Percentiles rank a stretch among this genome's conserved stretches.
These are phyloP conservation scores for Ceratocystis cacaofunesta DNA, from an alignment of 2,329 filamentous ascomycete genomes.

Conservation along the genomic window DNA sequence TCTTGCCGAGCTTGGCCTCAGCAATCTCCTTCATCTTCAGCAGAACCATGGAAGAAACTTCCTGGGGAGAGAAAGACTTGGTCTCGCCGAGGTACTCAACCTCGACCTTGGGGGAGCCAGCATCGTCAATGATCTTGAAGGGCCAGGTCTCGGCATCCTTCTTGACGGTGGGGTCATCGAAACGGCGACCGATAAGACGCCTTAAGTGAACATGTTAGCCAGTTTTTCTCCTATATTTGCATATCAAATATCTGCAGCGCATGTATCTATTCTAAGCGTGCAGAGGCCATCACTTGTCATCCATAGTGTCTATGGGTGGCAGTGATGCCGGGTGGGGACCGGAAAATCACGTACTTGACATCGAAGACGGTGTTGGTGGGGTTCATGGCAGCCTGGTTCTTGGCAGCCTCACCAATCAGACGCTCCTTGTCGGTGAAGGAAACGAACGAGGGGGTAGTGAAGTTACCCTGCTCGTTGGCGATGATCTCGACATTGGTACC, in stretches of 20 bases:
- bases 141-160: conserved; percentile 98
- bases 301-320: neutral
- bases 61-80: conserved; percentile 94
- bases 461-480: conserved; percentile 98
- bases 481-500: conserved; percentile 99
- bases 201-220: conserved; percentile 30
- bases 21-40: conserved; percentile 99
- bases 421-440: conserved; percentile 98
- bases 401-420: conserved; percentile 97
- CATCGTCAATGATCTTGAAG: conserved; percentile 92
- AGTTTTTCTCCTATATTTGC: neutral
- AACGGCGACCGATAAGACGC: conserved; percentile 94
- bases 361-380: conserved; percentile 96
- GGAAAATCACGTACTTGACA: conserved; percentile 59
- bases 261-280: neutral
- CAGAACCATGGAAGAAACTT: conserved; percentile 98
- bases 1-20: conserved; percentile 95
- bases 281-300: neutral
- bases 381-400: conserved; percentile 99
- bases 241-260: too few relatives aligned
- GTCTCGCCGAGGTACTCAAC: conserved; percentile 90
- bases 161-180: conserved; percentile 91
- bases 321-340: neutral
- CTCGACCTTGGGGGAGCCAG: conserved; percentile 78
- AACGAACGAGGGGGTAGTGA: conserved; percentile 97